Percentiles rank a stretch among this genome's conserved stretches.
Evolutionary conservation across 345 rosid species (phyloP).

Genomic region (Limnanthes douglasii): DNA sequence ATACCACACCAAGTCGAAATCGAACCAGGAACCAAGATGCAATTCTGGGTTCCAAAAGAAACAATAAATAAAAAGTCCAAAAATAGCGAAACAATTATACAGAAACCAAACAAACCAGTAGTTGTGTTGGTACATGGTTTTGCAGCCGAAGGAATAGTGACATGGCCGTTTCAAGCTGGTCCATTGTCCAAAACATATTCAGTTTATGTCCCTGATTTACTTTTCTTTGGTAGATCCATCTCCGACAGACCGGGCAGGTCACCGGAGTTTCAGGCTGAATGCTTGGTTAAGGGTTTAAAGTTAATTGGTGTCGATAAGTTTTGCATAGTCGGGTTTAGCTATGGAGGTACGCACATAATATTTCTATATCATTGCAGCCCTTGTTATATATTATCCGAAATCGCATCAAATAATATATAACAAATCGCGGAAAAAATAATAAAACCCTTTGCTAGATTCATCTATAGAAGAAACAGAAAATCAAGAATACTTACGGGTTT

Average conservation of each 20-base stretch:
- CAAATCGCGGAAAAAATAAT: too few species aligned
- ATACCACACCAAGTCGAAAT: constrained; percentile 42
- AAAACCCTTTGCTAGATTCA: too few species aligned
- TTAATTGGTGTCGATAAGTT: constrained; percentile 60
- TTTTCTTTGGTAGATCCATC: constrained; percentile 67
- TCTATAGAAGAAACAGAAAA: too few species aligned
- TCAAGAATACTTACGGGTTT: too few species aligned
- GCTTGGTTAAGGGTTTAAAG: constrained; percentile 44
- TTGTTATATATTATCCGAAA: too few species aligned
- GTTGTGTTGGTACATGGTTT: constrained; percentile 83
- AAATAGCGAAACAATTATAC: constrained; percentile 4
- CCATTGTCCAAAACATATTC: constrained; percentile 69
- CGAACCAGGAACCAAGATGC: constrained; percentile 69
- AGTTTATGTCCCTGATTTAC: constrained; percentile 75
- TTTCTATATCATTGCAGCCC: too few species aligned
- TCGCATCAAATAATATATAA: too few species aligned
- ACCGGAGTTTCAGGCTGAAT: constrained; percentile 65
- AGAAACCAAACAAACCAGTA: constrained; percentile 50
- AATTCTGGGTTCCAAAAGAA: constrained; percentile 78
- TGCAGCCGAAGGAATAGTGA: constrained; percentile 80
- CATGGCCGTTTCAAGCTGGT: constrained; percentile 95
- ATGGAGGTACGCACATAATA: too few species aligned
- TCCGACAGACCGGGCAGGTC: constrained; percentile 55
- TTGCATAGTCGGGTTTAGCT: constrained; percentile 64
- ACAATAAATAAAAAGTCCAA: constrained; percentile 30